Evolutionary conservation across 805 yeast genomes (phyloP).

Genomic region (Candida sakaeoensis): DNA sequence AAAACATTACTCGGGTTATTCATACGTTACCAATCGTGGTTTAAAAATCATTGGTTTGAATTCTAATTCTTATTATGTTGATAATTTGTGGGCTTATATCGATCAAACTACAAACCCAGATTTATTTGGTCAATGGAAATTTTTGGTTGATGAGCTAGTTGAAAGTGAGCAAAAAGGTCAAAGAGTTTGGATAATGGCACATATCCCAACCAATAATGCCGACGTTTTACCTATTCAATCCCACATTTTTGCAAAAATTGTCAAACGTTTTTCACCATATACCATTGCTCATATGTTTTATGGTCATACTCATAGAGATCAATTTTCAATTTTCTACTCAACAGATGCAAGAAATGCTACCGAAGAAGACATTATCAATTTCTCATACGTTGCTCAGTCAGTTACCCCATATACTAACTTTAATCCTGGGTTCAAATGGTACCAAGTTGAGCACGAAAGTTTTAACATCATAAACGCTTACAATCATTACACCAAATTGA

Average conservation of each 20-base stretch:
- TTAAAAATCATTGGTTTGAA: slow-evolving; percentile 59
- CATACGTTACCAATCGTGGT: slow-evolving; percentile 52
- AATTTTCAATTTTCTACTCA: slow-evolving; percentile 56
- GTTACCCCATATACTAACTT: slow-evolving; percentile 56
- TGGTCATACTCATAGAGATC: slow-evolving; percentile 72
- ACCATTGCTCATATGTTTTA: slow-evolving; percentile 65
- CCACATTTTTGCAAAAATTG: slow-evolving; percentile 49
- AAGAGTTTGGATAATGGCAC: slow-evolving; percentile 71
- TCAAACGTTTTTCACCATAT: slow-evolving; percentile 63
- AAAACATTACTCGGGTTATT: slow-evolving; percentile 60
- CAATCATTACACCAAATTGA: slow-evolving; percentile 55
- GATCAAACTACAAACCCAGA: slow-evolving; percentile 53
- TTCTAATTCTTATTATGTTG: slow-evolving; percentile 62
- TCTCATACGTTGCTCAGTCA: slow-evolving; percentile 65
- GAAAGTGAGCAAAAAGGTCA: slow-evolving; percentile 55
- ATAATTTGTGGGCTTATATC: slow-evolving; percentile 51
- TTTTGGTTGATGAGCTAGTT: slow-evolving; percentile 55
- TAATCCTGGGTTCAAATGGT: slow-evolving; percentile 74
- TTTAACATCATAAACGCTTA: slow-evolving; percentile 57
- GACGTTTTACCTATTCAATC: slow-evolving; percentile 63
- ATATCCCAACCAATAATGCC: slow-evolving; percentile 51
- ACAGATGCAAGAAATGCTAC: slow-evolving; percentile 36
- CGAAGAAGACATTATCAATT: slow-evolving; percentile 44
- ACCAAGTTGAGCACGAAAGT: slow-evolving; percentile 58
- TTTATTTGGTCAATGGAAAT: slow-evolving; percentile 58